These are phyloP conservation scores for Helicocarpus griseus DNA, from an alignment of 2,329 filamentous ascomycete genomes.

Conservation along the genomic window DNA sequence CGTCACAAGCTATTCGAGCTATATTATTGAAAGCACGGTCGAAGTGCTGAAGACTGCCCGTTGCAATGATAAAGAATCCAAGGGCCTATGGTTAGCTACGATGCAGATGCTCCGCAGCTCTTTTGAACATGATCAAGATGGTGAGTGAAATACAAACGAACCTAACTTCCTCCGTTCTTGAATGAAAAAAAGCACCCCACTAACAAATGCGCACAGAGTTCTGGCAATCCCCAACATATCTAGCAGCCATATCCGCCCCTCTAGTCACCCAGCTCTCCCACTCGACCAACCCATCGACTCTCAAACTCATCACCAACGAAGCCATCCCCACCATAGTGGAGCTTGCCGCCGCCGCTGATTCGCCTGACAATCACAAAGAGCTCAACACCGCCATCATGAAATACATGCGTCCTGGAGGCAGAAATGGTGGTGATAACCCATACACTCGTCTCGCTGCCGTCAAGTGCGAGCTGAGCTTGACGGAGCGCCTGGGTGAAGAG, in stretches of 20 bases:
- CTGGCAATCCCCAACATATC: conserved; percentile 88
- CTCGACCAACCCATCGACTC: conserved; percentile 27
- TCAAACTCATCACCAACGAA: conserved; percentile 41
- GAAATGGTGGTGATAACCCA: conserved; percentile 46
- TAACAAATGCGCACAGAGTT: conserved; percentile 46
- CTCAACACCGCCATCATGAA: conserved; percentile 71
- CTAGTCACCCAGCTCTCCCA: conserved; percentile 58
- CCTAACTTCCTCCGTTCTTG: neutral
- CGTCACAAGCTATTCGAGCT: conserved; percentile 83
- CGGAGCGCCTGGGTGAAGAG: conserved; percentile 75
- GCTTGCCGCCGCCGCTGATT: conserved; percentile 70
- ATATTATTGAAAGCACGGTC: conserved; percentile 67
- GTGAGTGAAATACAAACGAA: conserved; percentile 21
- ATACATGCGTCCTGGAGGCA: conserved; percentile 55
- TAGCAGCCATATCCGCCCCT: conserved; percentile 59
- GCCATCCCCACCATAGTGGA: conserved; percentile 69
- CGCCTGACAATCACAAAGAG: conserved; percentile 81
- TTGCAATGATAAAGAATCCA: conserved; percentile 38
- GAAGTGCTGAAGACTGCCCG: conserved; percentile 44
- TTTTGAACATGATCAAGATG: conserved; percentile 84
- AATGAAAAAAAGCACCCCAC: neutral
- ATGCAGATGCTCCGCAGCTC: conserved; percentile 63
- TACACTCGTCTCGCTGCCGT: conserved; percentile 72
- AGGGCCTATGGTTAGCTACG: conserved; percentile 58
- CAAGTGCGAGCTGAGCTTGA: conserved; percentile 69